Conservation (phyloP, 1,284 basidiomycete species). For the Agaricales sp. region DNA sequence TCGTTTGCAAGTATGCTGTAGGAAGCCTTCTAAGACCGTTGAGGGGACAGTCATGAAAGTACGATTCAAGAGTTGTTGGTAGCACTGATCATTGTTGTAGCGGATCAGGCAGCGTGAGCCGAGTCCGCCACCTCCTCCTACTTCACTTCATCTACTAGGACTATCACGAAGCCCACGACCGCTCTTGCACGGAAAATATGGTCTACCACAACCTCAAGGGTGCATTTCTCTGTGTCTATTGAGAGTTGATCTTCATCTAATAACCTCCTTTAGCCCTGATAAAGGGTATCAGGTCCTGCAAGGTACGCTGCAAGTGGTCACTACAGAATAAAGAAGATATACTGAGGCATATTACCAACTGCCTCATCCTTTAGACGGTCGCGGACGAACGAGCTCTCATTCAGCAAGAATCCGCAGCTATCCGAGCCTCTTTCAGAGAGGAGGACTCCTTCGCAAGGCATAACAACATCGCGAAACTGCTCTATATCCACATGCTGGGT, state of each 20-base stretch:
- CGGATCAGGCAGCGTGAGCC: too few relatives aligned
- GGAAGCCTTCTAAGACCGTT: too few relatives aligned
- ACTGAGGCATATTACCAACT: constrained; percentile 15
- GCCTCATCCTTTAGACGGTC: constrained; percentile 61
- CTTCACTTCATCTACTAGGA: neutral
- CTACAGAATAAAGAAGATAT: constrained; percentile 6
- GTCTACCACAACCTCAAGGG: constrained; percentile 91
- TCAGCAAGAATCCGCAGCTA: constrained; percentile 96
- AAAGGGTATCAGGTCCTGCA: constrained; percentile 90
- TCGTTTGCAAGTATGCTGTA: too few relatives aligned
- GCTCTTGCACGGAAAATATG: constrained; percentile 29
- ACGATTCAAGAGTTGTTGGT: too few relatives aligned
- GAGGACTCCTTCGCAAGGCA: constrained; percentile 91
- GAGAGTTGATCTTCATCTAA: constrained; percentile 11
- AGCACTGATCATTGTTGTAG: too few relatives aligned
- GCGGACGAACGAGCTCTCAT: constrained; percentile 97
- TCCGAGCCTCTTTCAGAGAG: constrained; percentile 95
- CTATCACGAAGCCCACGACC: neutral
- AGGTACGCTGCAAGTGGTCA: constrained; percentile 45
- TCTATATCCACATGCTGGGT: constrained; percentile 99
- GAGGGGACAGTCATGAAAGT: too few relatives aligned
- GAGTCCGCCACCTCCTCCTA: too few relatives aligned
- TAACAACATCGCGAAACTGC: constrained; percentile 96
- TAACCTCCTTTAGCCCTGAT: constrained; percentile 61
- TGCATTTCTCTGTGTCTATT: too few relatives aligned